Percentiles rank a stretch among this genome's conserved stretches.
Evolutionary conservation across 1,284 basidiomycete species (phyloP).

Genomic region (Ceratobasidium sp.): DNA sequence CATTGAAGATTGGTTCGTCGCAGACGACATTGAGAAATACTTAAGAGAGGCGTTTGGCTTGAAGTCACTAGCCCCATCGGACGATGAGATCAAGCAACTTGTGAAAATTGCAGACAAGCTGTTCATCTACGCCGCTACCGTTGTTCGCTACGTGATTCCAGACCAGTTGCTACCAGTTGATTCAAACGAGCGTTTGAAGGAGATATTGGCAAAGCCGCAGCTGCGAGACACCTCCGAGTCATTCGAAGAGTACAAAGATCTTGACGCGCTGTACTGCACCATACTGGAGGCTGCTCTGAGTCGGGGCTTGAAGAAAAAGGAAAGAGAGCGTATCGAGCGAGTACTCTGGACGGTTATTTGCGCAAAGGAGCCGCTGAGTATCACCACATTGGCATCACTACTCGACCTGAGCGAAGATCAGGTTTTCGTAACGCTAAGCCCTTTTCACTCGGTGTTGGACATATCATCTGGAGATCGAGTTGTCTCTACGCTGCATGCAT

Average conservation of each 20-base stretch:
- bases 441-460: no score
- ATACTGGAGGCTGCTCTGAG: no score
- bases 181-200: neutral
- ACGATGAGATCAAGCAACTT: neutral
- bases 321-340: neutral
- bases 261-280: no score
- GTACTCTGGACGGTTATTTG: neutral
- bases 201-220: neutral
- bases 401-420: no score
- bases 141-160: neutral
- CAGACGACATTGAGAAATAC: constrained; percentile 37
- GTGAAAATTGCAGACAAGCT: neutral
- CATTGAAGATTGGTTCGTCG: constrained; percentile 33
- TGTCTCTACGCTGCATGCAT: no score
- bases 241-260: constrained; percentile 8
- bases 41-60: neutral
- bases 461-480: no score
- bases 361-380: neutral
- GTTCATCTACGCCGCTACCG: constrained; percentile 1
- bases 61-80: neutral
- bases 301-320: no score
- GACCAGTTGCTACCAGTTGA: neutral
- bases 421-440: no score
- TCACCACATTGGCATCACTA: neutral
- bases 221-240: neutral